Conservation (phyloP, 495 filamentous ascomycete genomes). For the Podospora conica region DNA sequence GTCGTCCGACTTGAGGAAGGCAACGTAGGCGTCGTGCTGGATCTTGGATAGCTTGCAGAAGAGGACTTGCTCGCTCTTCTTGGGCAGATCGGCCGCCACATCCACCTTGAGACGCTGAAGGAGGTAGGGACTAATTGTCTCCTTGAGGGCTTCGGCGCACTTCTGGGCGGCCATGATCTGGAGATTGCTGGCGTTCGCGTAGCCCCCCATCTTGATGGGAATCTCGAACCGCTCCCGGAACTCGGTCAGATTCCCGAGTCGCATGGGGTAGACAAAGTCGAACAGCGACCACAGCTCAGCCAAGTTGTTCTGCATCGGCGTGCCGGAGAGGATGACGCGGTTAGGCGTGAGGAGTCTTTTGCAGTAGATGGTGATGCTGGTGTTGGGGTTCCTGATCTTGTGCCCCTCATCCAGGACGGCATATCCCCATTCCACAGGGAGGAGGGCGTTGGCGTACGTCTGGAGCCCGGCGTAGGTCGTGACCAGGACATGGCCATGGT, state of each 20-base stretch:
- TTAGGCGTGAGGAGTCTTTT: constrained; percentile 85
- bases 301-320: constrained; percentile 97
- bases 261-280: constrained; percentile 95
- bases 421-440: constrained; percentile 82
- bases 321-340: constrained; percentile 88
- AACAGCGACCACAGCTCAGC: constrained; percentile 98
- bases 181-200: constrained; percentile 86
- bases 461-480: constrained; percentile 93
- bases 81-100: constrained; percentile 84
- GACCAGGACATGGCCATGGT: constrained; percentile 84
- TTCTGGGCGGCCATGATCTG: constrained; percentile 87
- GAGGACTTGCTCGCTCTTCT: constrained; percentile 90
- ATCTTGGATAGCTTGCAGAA: constrained; percentile 83
- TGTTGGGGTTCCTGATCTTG: constrained; percentile 94
- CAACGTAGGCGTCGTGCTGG: constrained; percentile 70
- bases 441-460: constrained; percentile 71
- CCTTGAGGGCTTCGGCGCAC: constrained; percentile 84
- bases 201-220: constrained; percentile 85
- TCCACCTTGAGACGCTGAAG: constrained; percentile 92
- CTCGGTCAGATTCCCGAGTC: constrained; percentile 79
- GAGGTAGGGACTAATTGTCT: constrained; percentile 84
- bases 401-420: constrained; percentile 95
- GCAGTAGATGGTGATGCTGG: constrained; percentile 83
- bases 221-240: constrained; percentile 88
- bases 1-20: constrained; percentile 75